Base-by-base conservation (phyloP, 73 alveolate species). In the Symbiodinium natans region DNA sequence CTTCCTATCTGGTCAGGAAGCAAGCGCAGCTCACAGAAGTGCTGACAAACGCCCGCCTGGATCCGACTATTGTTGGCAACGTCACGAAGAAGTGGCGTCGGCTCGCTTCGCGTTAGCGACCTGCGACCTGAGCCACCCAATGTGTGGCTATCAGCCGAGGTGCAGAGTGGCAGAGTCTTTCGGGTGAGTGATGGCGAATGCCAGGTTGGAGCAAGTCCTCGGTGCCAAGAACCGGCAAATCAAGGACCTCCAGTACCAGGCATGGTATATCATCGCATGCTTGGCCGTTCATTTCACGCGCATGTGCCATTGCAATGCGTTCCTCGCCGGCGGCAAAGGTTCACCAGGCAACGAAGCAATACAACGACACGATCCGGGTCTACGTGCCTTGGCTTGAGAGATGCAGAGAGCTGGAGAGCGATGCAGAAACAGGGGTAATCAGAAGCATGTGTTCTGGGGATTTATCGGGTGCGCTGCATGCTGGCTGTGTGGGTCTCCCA, bases 321-420 rank as follows among this genome's bases (percentile, higher is more conserved):
- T 46, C 59, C 59, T 6, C 59, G 21, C 13, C 21, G 59, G 9
- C 80, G 6, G 34, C 77, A 99, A 98, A 99, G 85, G 99, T 99
- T 39, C 99, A 99, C 63, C 99, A 99, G 82, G 99, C 99, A 86
- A 99, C 99, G 8, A 99, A 99, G 99, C 99, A 99, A 2, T 99
- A 99, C 99, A 99, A 99, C 99, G 99, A 99, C 98, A 99, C 99
- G 92, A 99, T 99, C 93, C 99, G 99, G 87, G 99, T 99, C 46
- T 99, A 99, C 99, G 99, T 21, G 25, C 46, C 90, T 68, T 21
- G 90, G 87, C 54, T 21, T 2, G 56, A 36, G 40, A 71, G 2
- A 7, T 31, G 8, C 52, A 38, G 52, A 19, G 87, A 36, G 15
- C 8, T n/a, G 21, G 21, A 33, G 42, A 77, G 43, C 11, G 54